Conservation (phyloP, 2,329 filamentous ascomycete genomes). For the Trichoderma guizhouense region DNA sequence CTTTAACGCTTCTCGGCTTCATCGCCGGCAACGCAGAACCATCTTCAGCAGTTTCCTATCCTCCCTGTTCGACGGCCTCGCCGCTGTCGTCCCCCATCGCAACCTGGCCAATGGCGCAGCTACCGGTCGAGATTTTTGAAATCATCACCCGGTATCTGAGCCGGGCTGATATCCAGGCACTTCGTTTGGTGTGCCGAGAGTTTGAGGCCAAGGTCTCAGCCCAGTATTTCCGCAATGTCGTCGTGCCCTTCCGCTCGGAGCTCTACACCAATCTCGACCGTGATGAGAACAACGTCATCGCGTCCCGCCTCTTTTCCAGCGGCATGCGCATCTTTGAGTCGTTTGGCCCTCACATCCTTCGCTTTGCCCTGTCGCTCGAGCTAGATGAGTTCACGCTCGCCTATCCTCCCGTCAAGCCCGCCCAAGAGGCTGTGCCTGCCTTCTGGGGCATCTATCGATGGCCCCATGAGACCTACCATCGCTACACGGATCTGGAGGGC, state of each 20-base stretch:
- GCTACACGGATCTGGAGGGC: slow-evolving; percentile 56
- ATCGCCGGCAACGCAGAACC: not conserved
- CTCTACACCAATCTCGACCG: slow-evolving; percentile 47
- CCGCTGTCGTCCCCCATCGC: slow-evolving; percentile 22
- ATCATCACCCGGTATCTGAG: slow-evolving; percentile 54
- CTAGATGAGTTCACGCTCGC: slow-evolving; percentile 53
- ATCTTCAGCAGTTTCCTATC: not conserved
- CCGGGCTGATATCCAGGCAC: slow-evolving; percentile 54
- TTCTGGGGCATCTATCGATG: slow-evolving; percentile 66
- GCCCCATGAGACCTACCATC: slow-evolving; percentile 57
- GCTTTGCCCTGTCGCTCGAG: slow-evolving; percentile 67
- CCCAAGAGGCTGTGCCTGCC: slow-evolving; percentile 51
- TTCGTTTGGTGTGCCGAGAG: slow-evolving; percentile 60
- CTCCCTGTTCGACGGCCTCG: slow-evolving; percentile 25
- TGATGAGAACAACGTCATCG: slow-evolving; percentile 24
- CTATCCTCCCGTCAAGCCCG: slow-evolving; percentile 53
- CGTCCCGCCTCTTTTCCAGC: slow-evolving; percentile 36
- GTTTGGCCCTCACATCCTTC: slow-evolving; percentile 58
- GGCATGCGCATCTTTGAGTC: slow-evolving; percentile 60
- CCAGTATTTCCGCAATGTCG: slow-evolving; percentile 59
- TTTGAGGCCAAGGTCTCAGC: slow-evolving; percentile 55
- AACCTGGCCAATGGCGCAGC: slow-evolving; percentile 32
- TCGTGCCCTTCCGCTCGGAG: slow-evolving; percentile 63
- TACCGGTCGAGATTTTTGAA: slow-evolving; percentile 63
- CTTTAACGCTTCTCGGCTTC: not conserved